Evolutionary conservation across 306 rosid species (phyloP), one percentile per base, ranked within the genome.

Genomic region (Hippophae tibetana): DNA sequence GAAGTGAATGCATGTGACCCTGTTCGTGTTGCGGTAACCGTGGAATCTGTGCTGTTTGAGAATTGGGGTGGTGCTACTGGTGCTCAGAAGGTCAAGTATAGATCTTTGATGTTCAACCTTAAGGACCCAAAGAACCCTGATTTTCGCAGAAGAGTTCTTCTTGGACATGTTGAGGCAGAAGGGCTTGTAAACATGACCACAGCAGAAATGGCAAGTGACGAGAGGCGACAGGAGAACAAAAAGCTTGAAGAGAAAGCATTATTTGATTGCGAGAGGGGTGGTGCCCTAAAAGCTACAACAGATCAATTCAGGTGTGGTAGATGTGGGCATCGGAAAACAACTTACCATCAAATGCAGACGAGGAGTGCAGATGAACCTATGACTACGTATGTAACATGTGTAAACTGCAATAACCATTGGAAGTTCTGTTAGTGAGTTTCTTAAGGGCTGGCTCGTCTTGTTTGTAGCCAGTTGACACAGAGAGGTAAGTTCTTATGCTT

Each of bases 361-460:
- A 84, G 99, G 61, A 93, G 99, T 81, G 99, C 99, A 0, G 99
- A 93, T 82, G 99, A 93, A 81, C 99, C 99, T 14, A 93, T 93
- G 99, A 93, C 99, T 25, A 93, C 99, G 3, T 88, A 88, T 60
- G 99, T 93, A 69, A 93, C 99, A 1, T 93, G 99, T 66, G 81
- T 72, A 60, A 60, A 70, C 77, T 93, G 99, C 87, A 75, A 76
- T 70, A 93, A 93, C 63, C 97, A 83, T 42, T 93, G 99, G 99
- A 93, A 93, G 84, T 93, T 93, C 95, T 93, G 97, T 81, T 93
- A 80, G 84, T 41, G 65, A 57, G 57, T 13, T 58, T 69, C 59
- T 60, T 63, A 54, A 71, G 47, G 69, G 63, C 59, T 43, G 47
- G 42, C 12, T 43, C 23, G 23, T 18, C 73, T 60, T 62, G 67